A percentile compares a stretch with the other conserved stretches of the same genome.
These are phyloP conservation scores for Cryptococcus floricola DNA, from an alignment of 1,284 basidiomycete genomes.

Conservation along the genomic window DNA sequence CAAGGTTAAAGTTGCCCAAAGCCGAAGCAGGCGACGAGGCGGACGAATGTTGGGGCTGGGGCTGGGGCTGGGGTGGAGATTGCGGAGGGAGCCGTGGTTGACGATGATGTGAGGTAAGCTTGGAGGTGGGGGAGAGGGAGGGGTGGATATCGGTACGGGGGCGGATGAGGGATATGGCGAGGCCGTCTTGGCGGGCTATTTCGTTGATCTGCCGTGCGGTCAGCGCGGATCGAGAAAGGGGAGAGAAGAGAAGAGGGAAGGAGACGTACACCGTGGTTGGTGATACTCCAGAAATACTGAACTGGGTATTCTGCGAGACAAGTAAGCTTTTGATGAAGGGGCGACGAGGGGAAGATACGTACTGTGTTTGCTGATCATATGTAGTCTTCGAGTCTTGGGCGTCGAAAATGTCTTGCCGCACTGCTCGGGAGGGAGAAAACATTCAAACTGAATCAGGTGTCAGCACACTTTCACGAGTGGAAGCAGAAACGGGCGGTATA, in stretches of 20 bases:
- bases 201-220: conserved; percentile 28
- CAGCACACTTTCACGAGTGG: neutral
- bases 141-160: conserved; percentile 19
- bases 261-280: conserved; percentile 62
- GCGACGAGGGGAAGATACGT: conserved; percentile 2
- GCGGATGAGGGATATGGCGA: conserved; percentile 35
- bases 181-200: conserved; percentile 35
- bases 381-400: conserved; percentile 72
- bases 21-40: neutral
- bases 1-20: neutral
- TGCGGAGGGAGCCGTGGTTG: neutral
- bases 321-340: conserved; percentile 5
- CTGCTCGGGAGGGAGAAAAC: conserved; percentile 58
- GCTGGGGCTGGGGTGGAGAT: neutral
- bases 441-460: conserved; percentile 63
- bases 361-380: conserved; percentile 73
- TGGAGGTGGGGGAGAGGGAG: neutral
- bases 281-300: conserved; percentile 81
- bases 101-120: neutral
- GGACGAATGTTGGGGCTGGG: neutral
- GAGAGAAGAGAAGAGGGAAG: too few relatives aligned
- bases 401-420: conserved; percentile 65
- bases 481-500: conserved; percentile 15
- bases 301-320: conserved; percentile 60
- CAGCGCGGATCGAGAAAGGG: neutral